Base-by-base conservation (phyloP, 176 grass and related monocot genomes). In the Aegilops tauschii region DNA sequence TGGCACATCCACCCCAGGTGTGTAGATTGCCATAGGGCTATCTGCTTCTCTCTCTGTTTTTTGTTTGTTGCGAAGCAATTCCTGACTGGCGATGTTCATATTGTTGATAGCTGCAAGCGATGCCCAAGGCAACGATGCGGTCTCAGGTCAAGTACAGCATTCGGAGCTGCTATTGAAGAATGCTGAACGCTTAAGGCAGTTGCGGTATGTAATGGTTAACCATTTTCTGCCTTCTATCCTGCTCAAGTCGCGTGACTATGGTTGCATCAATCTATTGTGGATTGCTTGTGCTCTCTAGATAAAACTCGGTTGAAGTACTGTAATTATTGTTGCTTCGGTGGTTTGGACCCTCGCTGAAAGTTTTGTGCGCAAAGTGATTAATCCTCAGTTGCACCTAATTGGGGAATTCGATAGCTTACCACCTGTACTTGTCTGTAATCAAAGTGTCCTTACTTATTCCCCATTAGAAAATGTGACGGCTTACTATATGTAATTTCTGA, bases 91-190 rank as follows among this genome's bases (percentile, higher is more conserved):
- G 2, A 14, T 71, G 62, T 73, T 61, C 84, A 78, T 49, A 73
- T 20, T 61, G 45, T 86, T 93, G 63, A 18, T 78, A 93, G 91
- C 49, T 18, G 63, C 58, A 68, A 77, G 34, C 71, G 42, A 75
- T 61, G 76, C 2, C 9, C 82, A 87, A 69, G 67, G 61, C 20
- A 83, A 84, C 29, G 92, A 86, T 54, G 82, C 25, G 18, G 20
- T 80, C 59, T 82, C 90, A 76, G 82, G 83, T 76, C 84, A 85
- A 88, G 90, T 84, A 44, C 86, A 71, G 39, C 90, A 81, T 31
- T 76, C 77, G 0, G 90, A 88, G 64, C 62, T 91, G 68, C 54
- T 88, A 40, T 64, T 76, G 49, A 88, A 64, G 70, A 91, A 77
- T 71, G 61, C 45, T 32, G 86, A 82, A 44, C 80, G 61, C 56